Conservation (phyloP, 768 basidiomycete genomes). For the Tulasnella sp. region DNA sequence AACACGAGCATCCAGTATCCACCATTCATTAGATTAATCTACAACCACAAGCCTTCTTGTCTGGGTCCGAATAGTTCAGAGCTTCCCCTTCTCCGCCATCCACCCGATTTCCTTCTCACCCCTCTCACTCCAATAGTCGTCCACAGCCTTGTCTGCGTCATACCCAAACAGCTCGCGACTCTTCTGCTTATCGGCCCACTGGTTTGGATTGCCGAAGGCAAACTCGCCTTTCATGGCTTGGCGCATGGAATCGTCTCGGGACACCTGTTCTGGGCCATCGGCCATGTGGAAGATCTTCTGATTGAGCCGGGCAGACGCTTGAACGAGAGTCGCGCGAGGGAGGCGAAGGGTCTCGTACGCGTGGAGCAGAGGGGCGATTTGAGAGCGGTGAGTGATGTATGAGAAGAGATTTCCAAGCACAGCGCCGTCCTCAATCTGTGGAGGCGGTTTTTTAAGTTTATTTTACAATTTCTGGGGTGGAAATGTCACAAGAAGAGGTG, state of each 20-base stretch:
- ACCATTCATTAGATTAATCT: background rate
- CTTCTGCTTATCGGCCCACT: constrained; percentile 49
- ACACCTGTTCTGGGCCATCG: constrained; percentile 42
- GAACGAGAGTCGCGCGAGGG: constrained; percentile 38
- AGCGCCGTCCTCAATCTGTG: constrained; percentile 35
- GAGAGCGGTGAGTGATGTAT: constrained; percentile 31
- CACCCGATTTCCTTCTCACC: constrained; percentile 16
- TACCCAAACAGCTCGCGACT: constrained; percentile 35
- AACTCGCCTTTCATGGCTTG: constrained; percentile 32
- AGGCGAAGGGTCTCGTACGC: constrained; percentile 45
- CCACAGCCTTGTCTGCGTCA: constrained; percentile 17
- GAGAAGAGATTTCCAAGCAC: constrained; percentile 42
- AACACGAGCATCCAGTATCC: too few species aligned
- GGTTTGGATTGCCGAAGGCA: constrained; percentile 35
- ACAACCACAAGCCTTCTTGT: too few species aligned
- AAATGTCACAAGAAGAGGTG: background rate
- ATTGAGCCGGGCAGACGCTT: constrained; percentile 39
- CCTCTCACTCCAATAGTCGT: constrained; percentile 14
- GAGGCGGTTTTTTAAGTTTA: background rate
- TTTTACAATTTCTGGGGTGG: background rate
- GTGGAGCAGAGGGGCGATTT: constrained; percentile 36
- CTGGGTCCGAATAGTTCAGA: too few species aligned
- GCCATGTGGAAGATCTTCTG: constrained; percentile 44
- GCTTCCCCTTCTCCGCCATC: background rate
- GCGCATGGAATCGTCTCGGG: constrained; percentile 42